A percentile compares a stretch with the other conserved stretches of the same genome.
These are phyloP conservation scores for Sungouiozyma ichnusensis DNA, from an alignment of 805 yeast genomes.

Conservation along the genomic window DNA sequence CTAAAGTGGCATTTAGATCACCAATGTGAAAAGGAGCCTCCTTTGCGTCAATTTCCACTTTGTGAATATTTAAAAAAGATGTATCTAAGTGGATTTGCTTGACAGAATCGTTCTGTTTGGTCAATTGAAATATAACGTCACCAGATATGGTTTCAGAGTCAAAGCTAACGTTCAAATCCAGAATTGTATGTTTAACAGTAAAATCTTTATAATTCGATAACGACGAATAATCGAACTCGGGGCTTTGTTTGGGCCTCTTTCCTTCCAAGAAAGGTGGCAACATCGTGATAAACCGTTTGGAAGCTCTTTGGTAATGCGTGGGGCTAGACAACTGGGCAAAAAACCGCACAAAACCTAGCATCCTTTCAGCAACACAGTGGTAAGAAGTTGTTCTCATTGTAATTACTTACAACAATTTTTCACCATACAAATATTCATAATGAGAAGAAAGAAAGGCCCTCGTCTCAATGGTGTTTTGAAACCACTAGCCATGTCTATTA, in stretches of 20 bases:
- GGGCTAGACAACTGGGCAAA: no score
- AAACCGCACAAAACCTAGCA: no score
- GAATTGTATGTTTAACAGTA: constrained; percentile 38
- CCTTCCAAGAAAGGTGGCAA: constrained; percentile 23
- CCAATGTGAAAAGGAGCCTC: constrained; percentile 25
- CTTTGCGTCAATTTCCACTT: constrained; percentile 36
- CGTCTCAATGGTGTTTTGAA: no score
- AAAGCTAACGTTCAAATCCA: constrained; percentile 49
- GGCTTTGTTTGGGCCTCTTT: constrained; percentile 25
- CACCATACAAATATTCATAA: no score
- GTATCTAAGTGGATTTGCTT: constrained; percentile 53
- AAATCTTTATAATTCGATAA: constrained; percentile 58
- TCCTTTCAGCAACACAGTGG: no score
- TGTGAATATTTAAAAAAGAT: constrained; percentile 43
- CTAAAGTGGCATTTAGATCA: constrained; percentile 44
- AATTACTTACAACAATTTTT: no score
- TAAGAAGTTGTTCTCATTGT: no score
- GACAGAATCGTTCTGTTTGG: constrained; percentile 20
- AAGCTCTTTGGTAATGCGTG: neutral
- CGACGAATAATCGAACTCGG: constrained; percentile 69
- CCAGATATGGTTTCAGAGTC: constrained; percentile 44
- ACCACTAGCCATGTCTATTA: no score
- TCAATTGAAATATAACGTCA: constrained; percentile 38
- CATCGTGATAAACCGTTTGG: constrained; percentile 4
- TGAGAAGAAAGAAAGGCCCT: no score